Evolutionary conservation across 2,329 filamentous ascomycete species (phyloP).

Genomic region (Ophiocordyceps unilateralis): DNA sequence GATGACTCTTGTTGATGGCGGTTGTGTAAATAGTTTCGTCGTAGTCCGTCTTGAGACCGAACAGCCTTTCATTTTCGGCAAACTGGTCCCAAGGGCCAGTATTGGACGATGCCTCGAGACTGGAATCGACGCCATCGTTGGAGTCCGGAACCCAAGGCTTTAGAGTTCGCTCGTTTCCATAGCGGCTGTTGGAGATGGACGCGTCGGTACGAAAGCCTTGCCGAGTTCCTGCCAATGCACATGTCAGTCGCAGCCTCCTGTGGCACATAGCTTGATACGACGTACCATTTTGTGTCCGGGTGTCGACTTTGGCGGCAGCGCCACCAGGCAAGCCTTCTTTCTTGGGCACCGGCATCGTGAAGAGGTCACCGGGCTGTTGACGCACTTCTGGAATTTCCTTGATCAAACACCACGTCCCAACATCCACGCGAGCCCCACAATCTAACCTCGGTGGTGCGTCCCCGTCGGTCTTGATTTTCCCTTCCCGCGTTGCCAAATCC

Average conservation of each 20-base stretch:
- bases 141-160: slow-evolving; percentile 66
- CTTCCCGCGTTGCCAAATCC: too few relatives aligned
- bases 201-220: slow-evolving; percentile 68
- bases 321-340: slow-evolving; percentile 18
- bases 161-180: slow-evolving; percentile 54
- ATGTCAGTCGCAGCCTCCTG: slow-evolving; percentile 2
- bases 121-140: slow-evolving; percentile 44
- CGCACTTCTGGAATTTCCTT: slow-evolving; percentile 9
- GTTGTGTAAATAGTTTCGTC: slow-evolving; percentile 94
- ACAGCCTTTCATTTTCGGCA: slow-evolving; percentile 70
- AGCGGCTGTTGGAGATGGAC: slow-evolving; percentile 64
- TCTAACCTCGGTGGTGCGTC: neutral
- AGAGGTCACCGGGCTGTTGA: slow-evolving; percentile 7
- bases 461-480: too few relatives aligned
- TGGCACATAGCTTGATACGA: neutral
- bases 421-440: slow-evolving; percentile 7
- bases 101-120: slow-evolving; percentile 44
- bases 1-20: slow-evolving; percentile 66
- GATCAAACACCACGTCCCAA: slow-evolving; percentile 7
- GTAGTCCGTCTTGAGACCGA: slow-evolving; percentile 79
- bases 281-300: slow-evolving; percentile 19
- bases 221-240: slow-evolving; percentile 37
- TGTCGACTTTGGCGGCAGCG: slow-evolving; percentile 12
- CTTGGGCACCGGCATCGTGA: slow-evolving; percentile 20
- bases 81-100: slow-evolving; percentile 76